Evolutionary conservation across 1,284 basidiomycete genomes (phyloP).

Genomic region (Agaricales sp.): DNA sequence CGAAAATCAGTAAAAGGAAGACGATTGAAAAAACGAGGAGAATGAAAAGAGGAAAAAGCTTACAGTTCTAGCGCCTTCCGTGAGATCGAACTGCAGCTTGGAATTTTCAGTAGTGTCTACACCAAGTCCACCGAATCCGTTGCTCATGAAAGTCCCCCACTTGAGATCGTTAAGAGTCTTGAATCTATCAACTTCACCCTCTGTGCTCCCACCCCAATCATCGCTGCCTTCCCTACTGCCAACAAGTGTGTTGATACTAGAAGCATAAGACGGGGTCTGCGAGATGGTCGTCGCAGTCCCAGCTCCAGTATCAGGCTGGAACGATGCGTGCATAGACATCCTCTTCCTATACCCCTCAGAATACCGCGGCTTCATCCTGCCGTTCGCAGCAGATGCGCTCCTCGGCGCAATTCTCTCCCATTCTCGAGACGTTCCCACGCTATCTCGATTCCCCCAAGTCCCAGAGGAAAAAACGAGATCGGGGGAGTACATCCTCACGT

Average conservation of each 20-base stretch:
- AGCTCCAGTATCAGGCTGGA: conserved; percentile 41
- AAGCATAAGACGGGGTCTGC: conserved; percentile 18
- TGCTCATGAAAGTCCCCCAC: conserved; percentile 81
- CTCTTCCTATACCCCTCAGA: conserved; percentile 64
- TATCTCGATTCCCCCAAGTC: conserved; percentile 45
- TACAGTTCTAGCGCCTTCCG: conserved; percentile 74
- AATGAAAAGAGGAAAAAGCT: conserved; percentile 19
- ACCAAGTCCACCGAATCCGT: conserved; percentile 56
- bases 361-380: conserved; percentile 52
- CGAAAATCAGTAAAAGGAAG: conserved; percentile 4
- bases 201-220: too few species aligned
- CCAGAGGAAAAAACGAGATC: conserved; percentile 57
- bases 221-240: neutral
- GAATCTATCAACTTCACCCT: conserved; percentile 60
- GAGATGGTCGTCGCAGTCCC: conserved; percentile 16
- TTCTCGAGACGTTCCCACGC: conserved; percentile 21
- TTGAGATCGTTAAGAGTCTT: conserved; percentile 72
- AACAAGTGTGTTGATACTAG: neutral
- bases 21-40: conserved; percentile 7
- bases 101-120: conserved; percentile 37
- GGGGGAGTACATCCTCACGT: conserved; percentile 73
- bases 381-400: conserved; percentile 28
- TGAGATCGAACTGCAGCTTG: conserved; percentile 79
- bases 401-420: conserved; percentile 16
- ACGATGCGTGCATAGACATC: conserved; percentile 49